Evolutionary conservation across 768 basidiomycete genomes (phyloP), one percentile per base, ranked within the genome.

Genomic region (Boletus vinaceobasis): DNA sequence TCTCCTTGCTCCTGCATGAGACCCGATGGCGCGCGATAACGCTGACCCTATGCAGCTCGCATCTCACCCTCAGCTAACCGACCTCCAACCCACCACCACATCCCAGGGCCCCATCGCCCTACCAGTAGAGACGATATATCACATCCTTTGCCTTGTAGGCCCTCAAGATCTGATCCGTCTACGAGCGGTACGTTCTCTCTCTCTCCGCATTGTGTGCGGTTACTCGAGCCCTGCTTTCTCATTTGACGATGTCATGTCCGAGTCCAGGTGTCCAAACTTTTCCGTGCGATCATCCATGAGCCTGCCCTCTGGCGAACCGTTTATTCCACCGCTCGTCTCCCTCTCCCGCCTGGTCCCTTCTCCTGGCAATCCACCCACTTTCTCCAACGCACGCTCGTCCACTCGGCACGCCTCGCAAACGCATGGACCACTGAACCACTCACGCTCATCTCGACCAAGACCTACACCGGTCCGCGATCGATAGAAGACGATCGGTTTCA

Each of bases 191-290:
- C 14, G 63, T 48, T 17, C 31, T 33, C 19, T 23, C 36, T 1
- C 6, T 10, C 17, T 17, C 8, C 14, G n/a, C n/a, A 15, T 13
- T 11, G 7, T 15, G 29, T 23, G 29, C 32, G 2, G 5, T 23
- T 7, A 1, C 36, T 8, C 4, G 23, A 33, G 23, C n/a, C 8
- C 10, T 29, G 4, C 32, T 23, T 27, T 43, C 47, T 50, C 31
- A 52, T 23, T 32, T 23, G 9, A 38, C 19, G 9, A 45, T 15
- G 33, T 26, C 47, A n/a, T 17, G 10, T 23, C 35, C 21, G 63
- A 64, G 64, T 60, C 35, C 21, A 66, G 63, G 64, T 60, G 2
- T 65, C 49, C 38, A 63, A 44, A 49, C 19, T 32, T 8, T 60
- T 65, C 35, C 29, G 40, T 14, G 43, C 36, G 33, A 53, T 63